Base-by-base conservation (phyloP, 306 rosid species). In the Rubus idaeus region DNA sequence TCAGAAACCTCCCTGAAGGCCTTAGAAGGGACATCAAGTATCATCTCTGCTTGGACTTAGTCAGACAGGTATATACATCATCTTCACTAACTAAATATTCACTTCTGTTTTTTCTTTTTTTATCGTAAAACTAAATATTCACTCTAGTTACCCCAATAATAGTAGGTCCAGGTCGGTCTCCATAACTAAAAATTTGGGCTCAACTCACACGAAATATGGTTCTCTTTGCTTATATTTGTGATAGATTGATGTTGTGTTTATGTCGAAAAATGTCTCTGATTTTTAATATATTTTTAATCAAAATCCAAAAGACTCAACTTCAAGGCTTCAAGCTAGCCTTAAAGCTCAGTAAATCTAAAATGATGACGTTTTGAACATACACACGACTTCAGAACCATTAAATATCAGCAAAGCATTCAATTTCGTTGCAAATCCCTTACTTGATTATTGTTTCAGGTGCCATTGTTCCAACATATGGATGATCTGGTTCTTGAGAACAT, bases 391-490 rank as follows among this genome's bases (percentile, higher is more conserved):
- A 51, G 17, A 14, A 46, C 11, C 51, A 16, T n/a, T 41, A 55
- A 6, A 18, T 30, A n/a, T n/a, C 6, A 55, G 26, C 18, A 55
- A 18, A 23, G 12, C 6, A 55, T 23, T 18, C 46, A 10, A 39
- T 49, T 10, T 75, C 30, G 16, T 39, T 20, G 70, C 50, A 71
- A 45, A 20, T 60, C 62, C 45, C 23, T 21, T 40, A 62, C 6
- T 47, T 66, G 20, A 51, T 47, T 18, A 21, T 46, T 78, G 62
- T 74, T 40, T 52, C 77, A 94, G 98, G 98, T 92, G 3, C 97
- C 98, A 21, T 68, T 95, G 12, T 92, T 95, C 80, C 98, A 95
- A 73, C 93, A 90, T 37, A 95, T 95, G 98, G 97, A 95, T 80
- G 95, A 92, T 74, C 83, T 95, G 70, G 97, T 90, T 57, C 86